phyloP scores from a whole-genome alignment of 129 eudicot genomes.

The Chrysanthemum lavandulifolium region DNA sequence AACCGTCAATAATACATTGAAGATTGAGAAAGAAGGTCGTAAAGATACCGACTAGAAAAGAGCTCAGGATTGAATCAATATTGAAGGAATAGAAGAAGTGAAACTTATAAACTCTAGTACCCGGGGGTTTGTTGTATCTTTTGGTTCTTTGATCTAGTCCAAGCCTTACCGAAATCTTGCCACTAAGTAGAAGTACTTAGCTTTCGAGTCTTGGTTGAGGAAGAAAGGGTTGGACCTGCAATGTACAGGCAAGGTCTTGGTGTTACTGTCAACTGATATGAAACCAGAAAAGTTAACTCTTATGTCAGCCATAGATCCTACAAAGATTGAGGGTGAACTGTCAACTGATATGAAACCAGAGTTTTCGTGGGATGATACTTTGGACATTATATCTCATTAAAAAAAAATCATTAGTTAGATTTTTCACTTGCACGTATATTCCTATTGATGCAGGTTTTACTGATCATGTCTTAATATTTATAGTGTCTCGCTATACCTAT shows the following conservation, averaged over 20 bases:
- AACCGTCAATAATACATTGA: constrained; percentile 42
- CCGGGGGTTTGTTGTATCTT: constrained; percentile 87
- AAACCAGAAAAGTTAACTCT: constrained; percentile 37
- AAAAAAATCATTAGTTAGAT: constrained; percentile 14
- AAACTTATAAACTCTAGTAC: constrained; percentile 83
- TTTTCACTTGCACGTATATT: too few species aligned
- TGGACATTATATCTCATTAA: constrained; percentile 65
- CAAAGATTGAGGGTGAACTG: constrained; percentile 43
- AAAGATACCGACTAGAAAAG: constrained; percentile 74
- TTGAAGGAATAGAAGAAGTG: constrained; percentile 72
- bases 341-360: constrained; percentile 85
- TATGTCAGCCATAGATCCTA: constrained; percentile 35
- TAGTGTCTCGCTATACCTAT: too few species aligned
- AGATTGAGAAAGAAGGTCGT: constrained; percentile 27
- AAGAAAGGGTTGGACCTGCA: constrained; percentile 76
- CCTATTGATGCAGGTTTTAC: too few species aligned
- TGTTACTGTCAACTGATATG: constrained; percentile 68
- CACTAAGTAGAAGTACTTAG: constrained; percentile 78
- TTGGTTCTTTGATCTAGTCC: constrained; percentile 85
- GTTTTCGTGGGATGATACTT: constrained; percentile 88
- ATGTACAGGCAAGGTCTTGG: constrained; percentile 72
- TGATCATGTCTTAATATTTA: too few species aligned
- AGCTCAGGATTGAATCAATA: constrained; percentile 57
- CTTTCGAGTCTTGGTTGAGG: constrained; percentile 96
- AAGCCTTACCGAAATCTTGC: constrained; percentile 87